These are phyloP conservation scores for Betula pendula DNA, from an alignment of 306 rosid species.

Conservation along the genomic window DNA sequence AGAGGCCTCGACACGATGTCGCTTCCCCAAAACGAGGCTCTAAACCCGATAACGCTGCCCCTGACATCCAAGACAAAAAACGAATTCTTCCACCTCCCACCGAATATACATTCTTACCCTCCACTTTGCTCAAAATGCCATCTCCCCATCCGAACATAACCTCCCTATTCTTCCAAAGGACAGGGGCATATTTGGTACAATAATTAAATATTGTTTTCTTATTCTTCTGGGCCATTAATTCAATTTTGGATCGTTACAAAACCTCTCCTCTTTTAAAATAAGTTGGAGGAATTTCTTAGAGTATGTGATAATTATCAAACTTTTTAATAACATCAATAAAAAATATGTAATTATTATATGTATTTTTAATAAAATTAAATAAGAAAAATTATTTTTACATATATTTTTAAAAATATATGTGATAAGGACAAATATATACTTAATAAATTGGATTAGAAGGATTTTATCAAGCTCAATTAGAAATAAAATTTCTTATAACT, in stretches of 20 bases:
- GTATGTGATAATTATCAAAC: too few species aligned
- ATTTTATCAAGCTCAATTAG: too few species aligned
- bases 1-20: constrained; percentile 31
- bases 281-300: too few species aligned
- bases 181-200: constrained; percentile 16
- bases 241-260: constrained; percentile 19
- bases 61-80: constrained; percentile 3
- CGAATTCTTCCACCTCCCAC: not conserved
- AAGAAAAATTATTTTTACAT: too few species aligned
- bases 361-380: too few species aligned
- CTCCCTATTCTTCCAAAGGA: not conserved
- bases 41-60: constrained; percentile 33
- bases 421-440: too few species aligned
- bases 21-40: constrained; percentile 45
- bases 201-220: not conserved
- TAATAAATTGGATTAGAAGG: too few species aligned
- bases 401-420: too few species aligned
- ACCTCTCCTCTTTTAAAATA: constrained; percentile 7
- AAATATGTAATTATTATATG: too few species aligned
- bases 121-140: constrained; percentile 16
- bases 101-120: constrained; percentile 26
- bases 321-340: too few species aligned
- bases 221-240: constrained; percentile 10
- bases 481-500: too few species aligned
- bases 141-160: not conserved